These are phyloP conservation scores for Phyllosticta citriasiana DNA, from an alignment of 2,329 filamentous ascomycete genomes.

Conservation along the genomic window DNA sequence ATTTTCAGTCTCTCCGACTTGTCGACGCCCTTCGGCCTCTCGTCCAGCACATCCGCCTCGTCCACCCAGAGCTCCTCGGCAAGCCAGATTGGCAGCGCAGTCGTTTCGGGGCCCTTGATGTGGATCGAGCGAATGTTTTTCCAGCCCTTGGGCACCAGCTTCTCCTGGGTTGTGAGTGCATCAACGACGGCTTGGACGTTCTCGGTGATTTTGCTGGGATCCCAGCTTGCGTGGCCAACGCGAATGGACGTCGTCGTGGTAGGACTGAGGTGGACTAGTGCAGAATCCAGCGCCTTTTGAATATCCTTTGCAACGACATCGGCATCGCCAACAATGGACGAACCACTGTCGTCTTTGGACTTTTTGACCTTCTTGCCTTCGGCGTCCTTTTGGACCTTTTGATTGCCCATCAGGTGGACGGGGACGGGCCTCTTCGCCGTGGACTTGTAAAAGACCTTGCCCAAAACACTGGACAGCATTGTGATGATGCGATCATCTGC, in stretches of 20 bases:
- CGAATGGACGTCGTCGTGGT: constrained; percentile 71
- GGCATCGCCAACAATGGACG: constrained; percentile 44
- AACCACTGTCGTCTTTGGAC: constrained; percentile 20
- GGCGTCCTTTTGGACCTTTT: constrained; percentile 51
- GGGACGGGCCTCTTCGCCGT: constrained; percentile 80
- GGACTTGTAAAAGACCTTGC: constrained; percentile 85
- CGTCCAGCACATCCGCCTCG: constrained; percentile 58
- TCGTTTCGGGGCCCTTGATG: constrained; percentile 82
- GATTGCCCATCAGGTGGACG: constrained; percentile 56
- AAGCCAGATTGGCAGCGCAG: constrained; percentile 87
- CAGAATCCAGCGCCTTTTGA: constrained; percentile 62
- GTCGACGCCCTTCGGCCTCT: constrained; percentile 29
- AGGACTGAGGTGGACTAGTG: constrained; percentile 69
- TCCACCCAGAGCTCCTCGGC: constrained; percentile 87
- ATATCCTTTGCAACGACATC: constrained; percentile 70
- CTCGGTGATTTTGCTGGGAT: constrained; percentile 63
- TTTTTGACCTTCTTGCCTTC: constrained; percentile 33
- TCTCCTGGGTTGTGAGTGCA: constrained; percentile 51
- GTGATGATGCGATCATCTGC: constrained; percentile 77
- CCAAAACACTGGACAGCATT: constrained; percentile 64
- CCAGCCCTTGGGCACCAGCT: constrained; percentile 79
- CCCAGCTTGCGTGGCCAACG: constrained; percentile 66
- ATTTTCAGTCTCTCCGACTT: constrained; percentile 13
- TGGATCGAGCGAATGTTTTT: constrained; percentile 74
- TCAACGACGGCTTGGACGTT: constrained; percentile 63